Evolutionary conservation across 257 asterid species (phyloP), one percentile per base, ranked within the genome.

Genomic region (Solanum chilense): DNA sequence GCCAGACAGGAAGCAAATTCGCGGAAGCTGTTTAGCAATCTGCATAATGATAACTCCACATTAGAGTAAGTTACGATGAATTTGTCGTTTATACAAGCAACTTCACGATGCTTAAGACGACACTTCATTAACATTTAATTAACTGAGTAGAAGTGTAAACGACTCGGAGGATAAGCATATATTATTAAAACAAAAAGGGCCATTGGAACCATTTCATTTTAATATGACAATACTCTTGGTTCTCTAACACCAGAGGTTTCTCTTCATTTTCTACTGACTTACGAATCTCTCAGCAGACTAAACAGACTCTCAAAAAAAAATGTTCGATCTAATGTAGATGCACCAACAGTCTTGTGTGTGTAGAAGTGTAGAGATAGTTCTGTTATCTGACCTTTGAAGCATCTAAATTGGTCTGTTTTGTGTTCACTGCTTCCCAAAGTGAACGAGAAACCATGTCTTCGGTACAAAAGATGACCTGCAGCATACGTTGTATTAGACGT

Each of bases 1-100:
- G 86, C 99, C 99, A 44, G 99, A 97, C 11, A 97, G 84, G 93
- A 97, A 92, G 92, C 99, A 97, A 68, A 97, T 95, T 80, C 96
- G 94, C 10, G 98, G 99, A 74, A 95, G 90, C 47, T 96, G 91
- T 87, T 90, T 88, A 39, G 98, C 98, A 66, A 97, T 89, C 99
- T 97, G 94, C 88, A 86, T 80, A 62, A 47, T 39, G 80, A 80
- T 80, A 16, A 25, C 83, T 20, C 84, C 70, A 37, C 27, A 74
- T 86, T 25, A 84, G 73, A 69, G 58, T 66, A 42, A 18, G 3
- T 64, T 18, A 18, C 2, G 4, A 49, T 49, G 69, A 47, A 12
- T 80, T 20, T 47, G 29, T 80, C 11, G 10, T 9, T 27, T 78
- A 78, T 44, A 29, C 27, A 29, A 29, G 29, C 20, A 80, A 27